Evolutionary conservation across 495 filamentous ascomycete genomes (phyloP).

Genomic region (Penicillium coprophilum): DNA sequence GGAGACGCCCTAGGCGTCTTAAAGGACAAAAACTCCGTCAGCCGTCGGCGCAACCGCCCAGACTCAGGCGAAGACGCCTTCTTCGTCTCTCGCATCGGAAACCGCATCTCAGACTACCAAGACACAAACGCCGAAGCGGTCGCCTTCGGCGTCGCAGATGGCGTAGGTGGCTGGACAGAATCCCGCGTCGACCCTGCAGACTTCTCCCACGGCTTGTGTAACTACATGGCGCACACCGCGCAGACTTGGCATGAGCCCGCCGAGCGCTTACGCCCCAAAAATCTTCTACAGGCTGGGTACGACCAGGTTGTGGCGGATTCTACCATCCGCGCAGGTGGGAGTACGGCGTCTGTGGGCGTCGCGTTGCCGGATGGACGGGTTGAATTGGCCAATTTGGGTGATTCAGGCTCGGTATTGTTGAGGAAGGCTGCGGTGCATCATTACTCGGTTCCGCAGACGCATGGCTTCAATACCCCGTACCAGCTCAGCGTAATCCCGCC

Average conservation of each 20-base stretch:
- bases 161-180: conserved; percentile 92
- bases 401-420: conserved; percentile 91
- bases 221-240: conserved; percentile 79
- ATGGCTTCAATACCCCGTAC: conserved; percentile 96
- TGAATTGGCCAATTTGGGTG: conserved; percentile 92
- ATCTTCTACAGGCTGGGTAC: conserved; percentile 81
- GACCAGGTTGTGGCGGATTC: conserved; percentile 72
- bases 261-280: conserved; percentile 58
- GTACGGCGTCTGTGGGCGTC: conserved; percentile 83
- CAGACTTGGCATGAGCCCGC: conserved; percentile 43
- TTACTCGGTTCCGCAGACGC: conserved; percentile 82
- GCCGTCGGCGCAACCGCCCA: conserved; percentile 50
- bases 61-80: conserved; percentile 94
- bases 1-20: conserved; percentile 53
- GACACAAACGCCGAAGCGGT: conserved; percentile 41
- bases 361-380: conserved; percentile 66
- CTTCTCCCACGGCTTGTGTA: conserved; percentile 93
- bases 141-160: conserved; percentile 88
- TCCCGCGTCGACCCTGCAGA: conserved; percentile 89
- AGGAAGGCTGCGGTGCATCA: conserved; percentile 79
- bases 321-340: conserved; percentile 75
- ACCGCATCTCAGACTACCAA: conserved; percentile 16
- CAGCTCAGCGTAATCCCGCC: conserved; percentile 88
- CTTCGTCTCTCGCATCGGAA: conserved; percentile 76
- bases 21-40: conserved; percentile 33